phyloP scores from a whole-genome alignment of 129 eudicot genomes.

The Chrysanthemum lavandulifolium region DNA sequence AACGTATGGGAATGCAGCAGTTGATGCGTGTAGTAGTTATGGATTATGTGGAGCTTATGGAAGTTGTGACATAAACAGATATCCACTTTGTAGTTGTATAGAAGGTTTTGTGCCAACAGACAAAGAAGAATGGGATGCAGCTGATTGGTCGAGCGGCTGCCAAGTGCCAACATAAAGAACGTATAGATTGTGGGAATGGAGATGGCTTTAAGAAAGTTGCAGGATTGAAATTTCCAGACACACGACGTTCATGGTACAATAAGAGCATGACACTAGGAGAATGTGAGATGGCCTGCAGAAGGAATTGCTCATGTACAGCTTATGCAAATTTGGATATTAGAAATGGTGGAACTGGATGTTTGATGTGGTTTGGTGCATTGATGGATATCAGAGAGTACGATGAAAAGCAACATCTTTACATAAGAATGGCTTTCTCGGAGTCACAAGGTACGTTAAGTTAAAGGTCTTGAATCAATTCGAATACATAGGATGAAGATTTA shows the following conservation, averaged over 20 bases:
- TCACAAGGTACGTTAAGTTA: background rate
- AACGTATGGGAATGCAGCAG: background rate
- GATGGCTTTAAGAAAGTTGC: conserved; percentile 26
- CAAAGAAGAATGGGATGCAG: conserved; percentile 22
- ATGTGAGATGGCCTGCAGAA: conserved; percentile 32
- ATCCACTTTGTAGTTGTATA: conserved; percentile 36
- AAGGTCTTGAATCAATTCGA: too few relatives aligned
- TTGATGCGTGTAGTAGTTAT: conserved; percentile 35
- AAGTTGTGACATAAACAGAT: conserved; percentile 19
- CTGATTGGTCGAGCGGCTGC: conserved; percentile 61
- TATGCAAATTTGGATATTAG: conserved; percentile 33
- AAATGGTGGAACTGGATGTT: conserved; percentile 44
- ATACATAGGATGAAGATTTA: too few relatives aligned
- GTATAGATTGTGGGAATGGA: conserved; percentile 24
- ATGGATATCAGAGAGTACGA: conserved; percentile 21
- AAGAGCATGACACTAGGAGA: conserved; percentile 19
- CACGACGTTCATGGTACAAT: conserved; percentile 26
- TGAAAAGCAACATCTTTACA: conserved; percentile 11
- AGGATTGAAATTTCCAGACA: conserved; percentile 37
- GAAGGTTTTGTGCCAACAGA: conserved; percentile 29
- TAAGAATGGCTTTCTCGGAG: conserved; percentile 26
- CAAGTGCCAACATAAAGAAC: conserved; percentile 30
- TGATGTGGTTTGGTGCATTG: conserved; percentile 45
- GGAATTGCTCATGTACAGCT: conserved; percentile 52
- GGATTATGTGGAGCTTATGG: conserved; percentile 37